A percentile compares a stretch with the other conserved stretches of the same genome.
Evolutionary conservation across 805 yeast genomes (phyloP).

Genomic region (Lipomyces yamanashiensis): DNA sequence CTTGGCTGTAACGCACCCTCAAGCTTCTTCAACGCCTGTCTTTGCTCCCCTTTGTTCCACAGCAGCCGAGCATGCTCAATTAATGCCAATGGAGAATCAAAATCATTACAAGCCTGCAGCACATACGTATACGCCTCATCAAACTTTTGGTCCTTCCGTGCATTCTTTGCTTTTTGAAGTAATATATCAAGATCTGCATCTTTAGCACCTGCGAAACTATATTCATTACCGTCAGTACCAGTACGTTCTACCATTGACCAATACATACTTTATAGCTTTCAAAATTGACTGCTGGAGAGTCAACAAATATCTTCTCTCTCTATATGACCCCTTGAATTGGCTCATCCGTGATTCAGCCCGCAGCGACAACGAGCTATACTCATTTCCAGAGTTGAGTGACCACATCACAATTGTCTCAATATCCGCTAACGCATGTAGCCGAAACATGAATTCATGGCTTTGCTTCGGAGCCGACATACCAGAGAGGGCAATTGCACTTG

Average conservation of each 20-base stretch:
- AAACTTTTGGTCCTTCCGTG: constrained; percentile 68
- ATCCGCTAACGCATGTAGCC: constrained; percentile 67
- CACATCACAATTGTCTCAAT: constrained; percentile 49
- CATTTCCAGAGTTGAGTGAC: constrained; percentile 18
- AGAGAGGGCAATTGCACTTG: constrained; percentile 58
- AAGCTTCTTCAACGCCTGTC: constrained; percentile 64
- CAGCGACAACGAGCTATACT: constrained; percentile 28
- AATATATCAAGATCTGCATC: constrained; percentile 51
- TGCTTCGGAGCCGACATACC: constrained; percentile 58
- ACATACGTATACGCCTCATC: constrained; percentile 74
- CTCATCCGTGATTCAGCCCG: constrained; percentile 40
- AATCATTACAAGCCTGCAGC: constrained; percentile 57
- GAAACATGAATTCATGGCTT: constrained; percentile 54
- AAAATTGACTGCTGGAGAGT: constrained; percentile 61
- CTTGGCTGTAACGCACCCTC: constrained; percentile 31
- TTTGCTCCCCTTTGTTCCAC: constrained; percentile 88
- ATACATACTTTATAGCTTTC: constrained; percentile 38
- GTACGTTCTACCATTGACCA: no score
- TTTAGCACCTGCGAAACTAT: constrained; percentile 33
- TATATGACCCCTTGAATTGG: constrained; percentile 57
- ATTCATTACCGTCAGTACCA: no score
- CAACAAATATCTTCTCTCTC: constrained; percentile 62
- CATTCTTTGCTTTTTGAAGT: constrained; percentile 63
- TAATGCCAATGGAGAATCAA: constrained; percentile 38
- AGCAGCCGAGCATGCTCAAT: constrained; percentile 78